phyloP scores from a whole-genome alignment of 495 filamentous ascomycete genomes.

The Neurospora sp. region DNA sequence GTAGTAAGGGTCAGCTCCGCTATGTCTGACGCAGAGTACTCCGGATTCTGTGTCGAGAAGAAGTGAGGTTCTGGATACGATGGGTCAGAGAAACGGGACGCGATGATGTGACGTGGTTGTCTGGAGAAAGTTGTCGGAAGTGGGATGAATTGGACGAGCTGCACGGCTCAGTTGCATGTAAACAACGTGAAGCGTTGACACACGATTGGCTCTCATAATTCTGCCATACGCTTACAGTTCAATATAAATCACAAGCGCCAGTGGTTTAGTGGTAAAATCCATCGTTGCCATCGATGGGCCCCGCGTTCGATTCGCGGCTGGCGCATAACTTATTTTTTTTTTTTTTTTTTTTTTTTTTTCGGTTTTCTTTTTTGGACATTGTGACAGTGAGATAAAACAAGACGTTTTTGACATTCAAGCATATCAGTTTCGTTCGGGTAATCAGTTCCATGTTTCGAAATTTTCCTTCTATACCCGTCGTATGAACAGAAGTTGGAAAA shows the following conservation, averaged over 20 bases:
- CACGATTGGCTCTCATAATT: fast-evolving
- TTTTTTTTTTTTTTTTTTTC: background rate
- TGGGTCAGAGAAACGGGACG: background rate
- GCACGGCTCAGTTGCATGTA: background rate
- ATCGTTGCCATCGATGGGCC: slow-evolving; percentile 46
- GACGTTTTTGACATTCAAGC: background rate
- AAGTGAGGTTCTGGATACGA: background rate
- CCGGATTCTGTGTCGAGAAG: background rate
- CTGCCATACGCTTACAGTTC: fast-evolving
- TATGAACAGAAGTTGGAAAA: background rate
- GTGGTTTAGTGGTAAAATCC: slow-evolving; percentile 46
- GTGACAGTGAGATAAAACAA: background rate
- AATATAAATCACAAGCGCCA: slow-evolving; percentile 3
- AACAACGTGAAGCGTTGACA: background rate
- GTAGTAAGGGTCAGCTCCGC: background rate
- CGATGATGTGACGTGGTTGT: background rate
- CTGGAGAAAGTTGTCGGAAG: background rate
- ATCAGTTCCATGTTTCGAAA: background rate
- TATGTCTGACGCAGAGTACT: background rate
- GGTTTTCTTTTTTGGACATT: background rate
- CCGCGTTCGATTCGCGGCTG: slow-evolving; percentile 43
- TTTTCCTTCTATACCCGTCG: background rate
- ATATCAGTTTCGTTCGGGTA: background rate
- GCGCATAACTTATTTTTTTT: slow-evolving; percentile 20
- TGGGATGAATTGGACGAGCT: background rate